Evolutionary conservation across 805 yeast species (phyloP).

Genomic region (Zygosaccharomyces siamensis): DNA sequence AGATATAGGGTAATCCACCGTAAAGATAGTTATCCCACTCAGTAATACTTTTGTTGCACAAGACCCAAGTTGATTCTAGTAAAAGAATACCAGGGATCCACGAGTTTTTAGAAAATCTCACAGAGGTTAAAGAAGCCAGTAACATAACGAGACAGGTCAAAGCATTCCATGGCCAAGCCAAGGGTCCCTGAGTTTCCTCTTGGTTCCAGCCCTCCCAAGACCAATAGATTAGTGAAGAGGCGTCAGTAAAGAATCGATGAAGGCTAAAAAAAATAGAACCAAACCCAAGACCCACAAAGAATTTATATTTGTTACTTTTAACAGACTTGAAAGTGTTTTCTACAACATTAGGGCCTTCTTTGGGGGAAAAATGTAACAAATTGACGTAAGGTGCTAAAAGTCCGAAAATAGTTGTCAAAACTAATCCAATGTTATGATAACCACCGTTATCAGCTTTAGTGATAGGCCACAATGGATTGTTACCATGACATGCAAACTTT

Average conservation of each 20-base stretch:
- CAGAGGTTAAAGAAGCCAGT: slow-evolving; percentile 44
- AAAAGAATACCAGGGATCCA: slow-evolving; percentile 25
- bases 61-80: slow-evolving; percentile 29
- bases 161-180: slow-evolving; percentile 61
- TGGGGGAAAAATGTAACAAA: slow-evolving; percentile 20
- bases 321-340: slow-evolving; percentile 1
- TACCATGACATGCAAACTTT: slow-evolving; percentile 72
- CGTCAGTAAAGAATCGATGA: slow-evolving; percentile 73
- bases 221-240: slow-evolving; percentile 87
- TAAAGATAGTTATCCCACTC: slow-evolving; percentile 36
- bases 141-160: slow-evolving; percentile 56
- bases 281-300: slow-evolving; percentile 50
- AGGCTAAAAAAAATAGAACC: slow-evolving; percentile 71
- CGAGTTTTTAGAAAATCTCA: slow-evolving; percentile 19
- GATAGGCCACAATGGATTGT: slow-evolving; percentile 95
- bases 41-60: slow-evolving; percentile 19
- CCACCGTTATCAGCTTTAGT: slow-evolving; percentile 87
- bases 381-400: slow-evolving; percentile 49
- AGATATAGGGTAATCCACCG: slow-evolving; percentile 69
- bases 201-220: slow-evolving; percentile 94
- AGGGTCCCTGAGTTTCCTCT: slow-evolving; percentile 80
- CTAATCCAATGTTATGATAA: slow-evolving; percentile 61
- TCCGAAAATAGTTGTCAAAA: slow-evolving; percentile 46
- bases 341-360: slow-evolving; percentile 9
- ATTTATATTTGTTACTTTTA: slow-evolving; percentile 15